Evolutionary conservation across 305 asterid species (phyloP), one percentile per base, ranked within the genome.

Genomic region (Solanum chacoense): DNA sequence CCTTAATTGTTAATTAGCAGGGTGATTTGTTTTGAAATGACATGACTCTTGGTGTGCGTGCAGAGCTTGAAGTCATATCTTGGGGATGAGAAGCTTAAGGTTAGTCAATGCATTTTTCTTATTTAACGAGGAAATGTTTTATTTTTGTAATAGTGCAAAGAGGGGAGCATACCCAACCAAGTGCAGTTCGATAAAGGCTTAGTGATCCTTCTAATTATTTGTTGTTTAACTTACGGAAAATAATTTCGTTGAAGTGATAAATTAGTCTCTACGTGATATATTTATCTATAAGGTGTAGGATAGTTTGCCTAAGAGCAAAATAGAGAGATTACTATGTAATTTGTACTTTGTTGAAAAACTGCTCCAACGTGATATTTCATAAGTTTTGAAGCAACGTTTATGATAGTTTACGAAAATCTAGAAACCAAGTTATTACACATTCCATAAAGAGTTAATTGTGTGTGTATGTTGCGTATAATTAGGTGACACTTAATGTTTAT

Each of bases 81-180:
- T 80, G 98, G 98, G 85, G 99, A 97, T 3, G 96, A 97, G 42
- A 97, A 96, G 90, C 98, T 97, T 89, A 94, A 94, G 99, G 98
- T 95, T 84, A 90, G 95, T 71, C 88, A 40, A 79, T 77, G 16
- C 24, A 28, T 16, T 50, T 9, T 81, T 81, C 26, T 34, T 50
- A 42, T 16, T 38, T 80, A 42, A 42, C 1, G 28, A 42, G 71
- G 16, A 14, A 79, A 38, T 79, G n/a, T 42, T 79, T 38, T 26
- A n/a, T 36, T 79, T 79, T 14, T 79, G 65, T 16, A 6, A 16
- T 50, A 50, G 22, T 38, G 35, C 85, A 79, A 78, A 38, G 85
- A 38, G 24, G 85, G 65, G 85, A 79, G 42, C 63, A 36, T 79
- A 38, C 36, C n/a, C 65, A 38, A 38, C 85, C 65, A 37, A 78